Percentiles rank a stretch among this genome's conserved stretches.
phyloP scores from a whole-genome alignment of 108 stramenopile genomes.

The Chaetoceros tenuissimus region DNA sequence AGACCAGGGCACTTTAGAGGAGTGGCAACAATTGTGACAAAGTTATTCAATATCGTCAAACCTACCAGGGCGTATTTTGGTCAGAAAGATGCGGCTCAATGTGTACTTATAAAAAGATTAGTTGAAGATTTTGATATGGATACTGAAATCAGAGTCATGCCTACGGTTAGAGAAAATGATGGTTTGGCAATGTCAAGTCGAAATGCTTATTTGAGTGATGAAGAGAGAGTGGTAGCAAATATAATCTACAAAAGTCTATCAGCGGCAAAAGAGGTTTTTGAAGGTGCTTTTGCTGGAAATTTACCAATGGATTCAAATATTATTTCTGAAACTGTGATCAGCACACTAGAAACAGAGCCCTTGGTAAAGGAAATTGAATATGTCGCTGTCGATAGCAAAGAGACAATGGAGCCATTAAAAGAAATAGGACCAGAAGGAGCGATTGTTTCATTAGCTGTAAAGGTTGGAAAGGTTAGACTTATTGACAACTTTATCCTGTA shows the following conservation, averaged over 20 bases:
- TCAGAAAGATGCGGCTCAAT: slow-evolving; percentile 97
- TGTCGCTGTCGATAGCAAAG: slow-evolving; percentile 62
- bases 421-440: slow-evolving; percentile 42
- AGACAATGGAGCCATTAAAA: slow-evolving; percentile 65
- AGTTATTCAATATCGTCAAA: slow-evolving; percentile 94
- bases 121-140: slow-evolving; percentile 83
- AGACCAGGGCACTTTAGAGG: slow-evolving; percentile 94
- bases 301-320: slow-evolving; percentile 19
- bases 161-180: slow-evolving; percentile 83
- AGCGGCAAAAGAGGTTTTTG: slow-evolving; percentile 44
- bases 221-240: slow-evolving; percentile 75
- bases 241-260: slow-evolving; percentile 69
- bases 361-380: slow-evolving; percentile 77
- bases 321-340: slow-evolving; percentile 32
- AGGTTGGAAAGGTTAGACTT: slow-evolving; percentile 71
- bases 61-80: slow-evolving; percentile 93
- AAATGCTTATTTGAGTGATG: slow-evolving; percentile 84
- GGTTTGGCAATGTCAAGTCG: slow-evolving; percentile 95
- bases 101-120: slow-evolving; percentile 77
- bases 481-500: slow-evolving; percentile 82
- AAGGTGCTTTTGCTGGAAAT: slow-evolving; percentile 22
- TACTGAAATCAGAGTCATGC: slow-evolving; percentile 54
- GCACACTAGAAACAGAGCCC: slow-evolving; percentile 50
- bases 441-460: slow-evolving; percentile 73
- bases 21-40: slow-evolving; percentile 95